Evolutionary conservation across 768 basidiomycete genomes (phyloP).

Genomic region (Galerina sulciceps): DNA sequence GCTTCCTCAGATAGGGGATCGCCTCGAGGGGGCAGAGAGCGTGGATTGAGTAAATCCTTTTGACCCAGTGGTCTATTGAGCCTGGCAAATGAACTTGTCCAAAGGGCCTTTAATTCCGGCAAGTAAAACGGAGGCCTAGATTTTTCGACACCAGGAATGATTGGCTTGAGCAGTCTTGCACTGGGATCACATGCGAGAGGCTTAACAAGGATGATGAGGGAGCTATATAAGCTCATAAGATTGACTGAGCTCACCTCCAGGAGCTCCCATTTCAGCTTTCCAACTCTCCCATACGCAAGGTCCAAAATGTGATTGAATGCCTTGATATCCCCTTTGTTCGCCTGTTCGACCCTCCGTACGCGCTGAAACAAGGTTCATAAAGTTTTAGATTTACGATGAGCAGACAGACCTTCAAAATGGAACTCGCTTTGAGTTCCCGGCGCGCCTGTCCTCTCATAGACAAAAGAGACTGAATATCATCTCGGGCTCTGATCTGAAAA

Average conservation of each 20-base stretch:
- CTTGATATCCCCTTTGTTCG: slow-evolving; percentile 51
- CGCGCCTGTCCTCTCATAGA: slow-evolving; percentile 33
- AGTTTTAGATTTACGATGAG: background rate
- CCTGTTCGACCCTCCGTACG: slow-evolving; percentile 52
- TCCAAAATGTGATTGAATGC: slow-evolving; percentile 66
- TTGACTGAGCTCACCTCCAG: slow-evolving; percentile 52
- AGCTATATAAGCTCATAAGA: background rate
- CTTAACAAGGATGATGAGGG: slow-evolving; percentile 34
- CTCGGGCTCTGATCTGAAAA: slow-evolving; percentile 60
- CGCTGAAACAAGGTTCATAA: slow-evolving; percentile 42
- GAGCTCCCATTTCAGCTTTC: slow-evolving; percentile 70
- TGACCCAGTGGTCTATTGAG: slow-evolving; percentile 47
- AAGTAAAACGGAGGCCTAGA: slow-evolving; percentile 72
- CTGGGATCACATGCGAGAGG: slow-evolving; percentile 56
- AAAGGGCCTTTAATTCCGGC: slow-evolving; percentile 60
- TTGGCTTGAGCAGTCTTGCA: slow-evolving; percentile 43
- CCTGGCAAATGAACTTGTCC: slow-evolving; percentile 56
- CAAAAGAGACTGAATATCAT: slow-evolving; percentile 59
- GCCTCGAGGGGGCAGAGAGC: slow-evolving; percentile 59
- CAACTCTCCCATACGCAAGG: slow-evolving; percentile 77
- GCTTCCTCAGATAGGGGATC: slow-evolving; percentile 63
- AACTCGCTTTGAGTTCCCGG: slow-evolving; percentile 46
- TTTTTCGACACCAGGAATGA: slow-evolving; percentile 53
- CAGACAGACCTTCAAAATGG: slow-evolving; percentile 52
- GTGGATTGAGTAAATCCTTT: slow-evolving; percentile 50